Evolutionary conservation across 106 monocot genomes (phyloP), one percentile per base, ranked within the genome.

Genomic region (Alisma plantagoaquatica): DNA sequence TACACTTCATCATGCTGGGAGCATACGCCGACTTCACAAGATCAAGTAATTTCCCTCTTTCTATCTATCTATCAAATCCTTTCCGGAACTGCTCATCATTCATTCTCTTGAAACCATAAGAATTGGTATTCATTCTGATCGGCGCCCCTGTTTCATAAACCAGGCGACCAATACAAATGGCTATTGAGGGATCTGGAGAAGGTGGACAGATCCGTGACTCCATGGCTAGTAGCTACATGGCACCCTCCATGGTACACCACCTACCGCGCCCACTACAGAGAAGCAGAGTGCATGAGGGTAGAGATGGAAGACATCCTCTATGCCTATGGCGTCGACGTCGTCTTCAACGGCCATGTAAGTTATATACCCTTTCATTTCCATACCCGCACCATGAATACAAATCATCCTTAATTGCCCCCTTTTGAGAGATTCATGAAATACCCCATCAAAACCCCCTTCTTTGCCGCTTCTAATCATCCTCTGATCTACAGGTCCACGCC

Each of bases 221-320:
- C 92, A 5, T 92, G 92, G 92, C 43, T 92, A 64, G 57, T 92
- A 49, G 92, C 87, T 47, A 64, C 76, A 4, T 92, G 86, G 82
- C 92, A 92, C 70, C 32, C 92, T 30, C 92, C 87, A 19, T 92
- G 92, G 92, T 92, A 92, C 50, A 83, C 73, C 67, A 79, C 82
- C 29, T 92, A 87, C 61, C 62, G 30, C 51, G 57, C 92, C 25
- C 92, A 92, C 67, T 92, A 83, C 73, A 92, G 71, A 29, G 92
- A 92, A 71, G 82, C 57, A 9, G 92, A 92, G 33, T 92, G 92
- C 43, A 92, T 83, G 87, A 83, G 92, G 59, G 62, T 92, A 43
- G 79, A 75, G 60, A 92, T 87, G 92, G 92, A 92, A 69, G 87
- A 83, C 10, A 32, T 87, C 30, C 72, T 92, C 31, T 92, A 87